These are phyloP conservation scores for Sambucus nigra DNA, from an alignment of 129 eudicot species.

Conservation along the genomic window DNA sequence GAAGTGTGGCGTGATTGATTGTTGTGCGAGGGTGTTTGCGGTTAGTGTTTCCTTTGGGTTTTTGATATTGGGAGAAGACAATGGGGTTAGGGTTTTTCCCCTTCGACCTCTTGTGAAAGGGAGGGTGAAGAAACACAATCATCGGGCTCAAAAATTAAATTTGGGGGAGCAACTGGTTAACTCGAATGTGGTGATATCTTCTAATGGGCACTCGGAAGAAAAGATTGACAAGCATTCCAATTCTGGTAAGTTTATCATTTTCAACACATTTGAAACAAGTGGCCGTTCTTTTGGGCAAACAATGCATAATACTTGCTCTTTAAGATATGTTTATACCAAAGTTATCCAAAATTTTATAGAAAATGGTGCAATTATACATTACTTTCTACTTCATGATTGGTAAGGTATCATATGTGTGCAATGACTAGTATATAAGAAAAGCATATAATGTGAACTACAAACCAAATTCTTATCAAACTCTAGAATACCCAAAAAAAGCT, in stretches of 20 bases:
- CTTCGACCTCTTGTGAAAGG: constrained; percentile 61
- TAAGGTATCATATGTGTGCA: too few relatives aligned
- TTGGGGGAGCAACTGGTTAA: constrained; percentile 21
- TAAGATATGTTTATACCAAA: too few relatives aligned
- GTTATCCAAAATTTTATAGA: too few relatives aligned
- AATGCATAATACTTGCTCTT: too few relatives aligned
- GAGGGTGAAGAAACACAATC: constrained; percentile 19
- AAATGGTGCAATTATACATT: too few relatives aligned
- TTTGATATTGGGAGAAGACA: constrained; percentile 75
- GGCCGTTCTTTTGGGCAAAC: too few relatives aligned
- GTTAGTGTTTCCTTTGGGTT: constrained; percentile 47
- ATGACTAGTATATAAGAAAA: too few relatives aligned
- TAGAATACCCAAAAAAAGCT: too few relatives aligned
- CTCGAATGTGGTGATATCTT: constrained; percentile 7
- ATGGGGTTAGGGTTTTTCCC: constrained; percentile 70
- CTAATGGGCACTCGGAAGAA: constrained; percentile 11
- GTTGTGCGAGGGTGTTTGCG: constrained; percentile 44
- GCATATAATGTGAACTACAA: too few relatives aligned
- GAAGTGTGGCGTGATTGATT: constrained; percentile 72
- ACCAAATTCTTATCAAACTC: too few relatives aligned
- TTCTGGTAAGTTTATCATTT: constrained; percentile 31
- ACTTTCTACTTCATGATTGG: too few relatives aligned
- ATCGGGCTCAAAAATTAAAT: constrained; percentile 22
- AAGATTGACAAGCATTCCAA: constrained; percentile 32
- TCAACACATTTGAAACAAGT: too few relatives aligned